These are phyloP conservation scores for Peronospora belbahrii DNA, from an alignment of 352 stramenopile genomes.

Conservation along the genomic window DNA sequence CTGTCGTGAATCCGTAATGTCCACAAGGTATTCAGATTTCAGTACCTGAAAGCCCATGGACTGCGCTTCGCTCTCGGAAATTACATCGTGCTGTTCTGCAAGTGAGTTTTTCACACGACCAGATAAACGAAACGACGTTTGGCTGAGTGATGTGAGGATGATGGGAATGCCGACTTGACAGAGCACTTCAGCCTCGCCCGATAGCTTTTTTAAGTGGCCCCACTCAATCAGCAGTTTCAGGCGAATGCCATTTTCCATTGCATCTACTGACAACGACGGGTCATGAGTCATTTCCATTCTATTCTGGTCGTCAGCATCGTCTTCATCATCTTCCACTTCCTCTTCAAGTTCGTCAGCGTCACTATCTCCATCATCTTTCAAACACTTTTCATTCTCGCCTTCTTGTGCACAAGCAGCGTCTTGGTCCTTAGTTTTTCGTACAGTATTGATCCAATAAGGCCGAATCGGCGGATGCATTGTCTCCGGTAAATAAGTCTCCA, in stretches of 20 bases:
- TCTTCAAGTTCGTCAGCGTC: slow-evolving; percentile 38
- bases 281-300: slow-evolving; percentile 61
- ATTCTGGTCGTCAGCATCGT: slow-evolving; percentile 38
- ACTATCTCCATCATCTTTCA: slow-evolving; percentile 14
- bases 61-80: slow-evolving; percentile 49
- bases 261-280: slow-evolving; percentile 67
- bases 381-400: slow-evolving; percentile 7
- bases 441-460: slow-evolving; percentile 71
- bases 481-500: slow-evolving; percentile 52
- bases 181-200: slow-evolving; percentile 61
- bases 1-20: slow-evolving; percentile 63
- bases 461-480: slow-evolving; percentile 68
- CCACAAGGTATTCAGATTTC: slow-evolving; percentile 77
- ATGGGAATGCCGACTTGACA: slow-evolving; percentile 81
- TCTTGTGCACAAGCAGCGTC: slow-evolving; percentile 7
- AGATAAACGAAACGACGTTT: slow-evolving; percentile 66
- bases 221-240: slow-evolving; percentile 75
- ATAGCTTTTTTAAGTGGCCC: slow-evolving; percentile 63
- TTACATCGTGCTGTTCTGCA: slow-evolving; percentile 42
- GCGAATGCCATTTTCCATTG: slow-evolving; percentile 80
- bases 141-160: slow-evolving; percentile 73
- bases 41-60: slow-evolving; percentile 72
- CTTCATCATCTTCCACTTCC: slow-evolving; percentile 52
- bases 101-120: slow-evolving; percentile 53
- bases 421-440: slow-evolving; percentile 20